Evolutionary conservation across 352 stramenopile species (phyloP).

Genomic region (Albugo laibachii): DNA sequence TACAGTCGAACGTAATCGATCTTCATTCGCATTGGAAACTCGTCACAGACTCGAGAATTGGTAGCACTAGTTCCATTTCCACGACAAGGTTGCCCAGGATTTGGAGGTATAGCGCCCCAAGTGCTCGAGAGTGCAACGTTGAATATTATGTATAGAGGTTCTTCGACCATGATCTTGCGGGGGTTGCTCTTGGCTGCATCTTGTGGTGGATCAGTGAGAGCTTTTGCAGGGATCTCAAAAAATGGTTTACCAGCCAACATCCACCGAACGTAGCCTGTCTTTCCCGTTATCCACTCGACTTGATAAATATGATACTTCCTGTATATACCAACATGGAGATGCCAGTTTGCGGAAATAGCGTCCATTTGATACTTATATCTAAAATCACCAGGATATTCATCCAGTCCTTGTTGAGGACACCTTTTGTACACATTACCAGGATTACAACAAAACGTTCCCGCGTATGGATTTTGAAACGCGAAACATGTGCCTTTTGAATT

Average conservation of each 20-base stretch:
- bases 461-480: constrained; percentile 12
- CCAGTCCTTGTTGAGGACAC: constrained; percentile 3
- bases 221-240: constrained; percentile 40
- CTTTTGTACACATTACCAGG: constrained; percentile 1
- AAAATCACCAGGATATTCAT: constrained; percentile 42
- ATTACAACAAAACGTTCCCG: constrained; percentile 6
- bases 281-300: constrained; percentile 45
- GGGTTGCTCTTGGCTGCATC: constrained; percentile 23
- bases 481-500: constrained; percentile 11
- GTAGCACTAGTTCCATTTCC: constrained; percentile 24
- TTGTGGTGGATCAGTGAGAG: constrained; percentile 24
- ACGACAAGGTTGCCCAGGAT: constrained; percentile 27
- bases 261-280: constrained; percentile 46
- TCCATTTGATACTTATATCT: constrained; percentile 40
- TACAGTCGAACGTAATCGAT: constrained; percentile 76
- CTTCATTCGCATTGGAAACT: constrained; percentile 67
- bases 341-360: constrained; percentile 48
- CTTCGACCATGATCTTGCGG: constrained; percentile 38
- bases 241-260: constrained; percentile 35
- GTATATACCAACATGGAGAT: constrained; percentile 40
- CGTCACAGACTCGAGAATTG: constrained; percentile 50
- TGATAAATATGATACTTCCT: constrained; percentile 37
- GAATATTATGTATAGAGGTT: constrained; percentile 88
- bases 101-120: constrained; percentile 59
- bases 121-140: constrained; percentile 83